These are phyloP conservation scores for Mytilinidion resinicola DNA, from an alignment of 495 filamentous ascomycete genomes.

Conservation along the genomic window DNA sequence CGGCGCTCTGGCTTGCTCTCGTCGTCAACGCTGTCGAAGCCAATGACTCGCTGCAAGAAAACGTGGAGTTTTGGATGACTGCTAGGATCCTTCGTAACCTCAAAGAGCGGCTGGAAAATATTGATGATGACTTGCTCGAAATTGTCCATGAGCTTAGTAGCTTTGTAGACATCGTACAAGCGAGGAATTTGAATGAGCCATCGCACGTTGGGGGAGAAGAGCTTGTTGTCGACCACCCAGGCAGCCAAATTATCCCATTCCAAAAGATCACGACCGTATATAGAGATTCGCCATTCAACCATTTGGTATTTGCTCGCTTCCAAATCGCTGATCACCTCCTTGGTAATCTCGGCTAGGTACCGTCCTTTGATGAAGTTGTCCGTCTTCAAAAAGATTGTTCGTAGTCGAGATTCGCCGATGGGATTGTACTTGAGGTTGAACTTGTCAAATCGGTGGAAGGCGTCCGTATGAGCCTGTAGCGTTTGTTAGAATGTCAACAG, in stretches of 20 bases:
- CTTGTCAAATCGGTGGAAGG: slow-evolving; percentile 98
- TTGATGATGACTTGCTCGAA: slow-evolving; percentile 90
- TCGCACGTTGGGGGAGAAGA: slow-evolving; percentile 94
- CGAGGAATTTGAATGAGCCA: slow-evolving; percentile 96
- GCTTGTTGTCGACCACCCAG: slow-evolving; percentile 98
- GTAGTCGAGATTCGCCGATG: slow-evolving; percentile 86
- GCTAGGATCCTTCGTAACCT: slow-evolving; percentile 80
- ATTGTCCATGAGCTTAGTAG: slow-evolving; percentile 72
- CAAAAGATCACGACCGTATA: slow-evolving; percentile 84
- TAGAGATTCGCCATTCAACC: slow-evolving; percentile 97
- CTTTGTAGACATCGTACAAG: slow-evolving; percentile 93
- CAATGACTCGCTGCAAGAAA: slow-evolving; percentile 90
- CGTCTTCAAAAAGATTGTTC: slow-evolving; percentile 96
- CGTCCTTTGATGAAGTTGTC: slow-evolving; percentile 96
- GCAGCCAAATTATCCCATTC: slow-evolving; percentile 98
- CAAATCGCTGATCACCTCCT: slow-evolving; percentile 94
- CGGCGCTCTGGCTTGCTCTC: slow-evolving; percentile 94
- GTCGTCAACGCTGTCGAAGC: slow-evolving; percentile 96
- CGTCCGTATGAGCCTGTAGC: slow-evolving; percentile 82
- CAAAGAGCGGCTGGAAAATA: slow-evolving; percentile 88
- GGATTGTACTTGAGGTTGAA: slow-evolving; percentile 99
- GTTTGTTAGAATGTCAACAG: neutral
- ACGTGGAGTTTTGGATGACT: slow-evolving; percentile 90
- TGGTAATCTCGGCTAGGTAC: slow-evolving; percentile 94
- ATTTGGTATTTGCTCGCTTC: slow-evolving; percentile 99